Conservation (phyloP, 257 asterid genomes). For the Coffea eugenioides region DNA sequence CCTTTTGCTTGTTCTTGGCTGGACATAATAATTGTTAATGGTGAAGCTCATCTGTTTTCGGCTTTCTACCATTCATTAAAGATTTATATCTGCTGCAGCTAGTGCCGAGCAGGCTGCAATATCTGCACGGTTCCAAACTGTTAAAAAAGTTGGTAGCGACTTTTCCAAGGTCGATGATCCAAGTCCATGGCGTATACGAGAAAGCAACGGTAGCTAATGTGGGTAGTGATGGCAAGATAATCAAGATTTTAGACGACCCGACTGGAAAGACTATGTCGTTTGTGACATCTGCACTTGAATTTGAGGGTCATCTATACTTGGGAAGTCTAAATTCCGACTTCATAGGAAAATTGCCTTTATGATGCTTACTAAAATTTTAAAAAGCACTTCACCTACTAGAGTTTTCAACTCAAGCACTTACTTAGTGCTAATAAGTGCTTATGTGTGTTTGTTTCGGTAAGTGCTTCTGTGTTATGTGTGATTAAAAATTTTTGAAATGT, state of each 20-base stretch:
- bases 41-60: neutral
- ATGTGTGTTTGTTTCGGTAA: too few species aligned
- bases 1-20: neutral
- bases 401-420: too few species aligned
- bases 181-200: slow-evolving; percentile 7
- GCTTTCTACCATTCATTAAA: too few species aligned
- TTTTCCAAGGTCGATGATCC: slow-evolving; percentile 22
- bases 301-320: slow-evolving; percentile 57
- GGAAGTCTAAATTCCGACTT: slow-evolving; percentile 57
- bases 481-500: too few species aligned
- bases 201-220: slow-evolving; percentile 62
- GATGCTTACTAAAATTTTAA: too few species aligned
- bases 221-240: slow-evolving; percentile 46
- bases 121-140: slow-evolving; percentile 31
- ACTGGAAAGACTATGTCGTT: slow-evolving; percentile 53
- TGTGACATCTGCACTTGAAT: slow-evolving; percentile 69
- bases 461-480: too few species aligned
- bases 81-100: slow-evolving; percentile 25
- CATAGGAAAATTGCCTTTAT: slow-evolving; percentile 49
- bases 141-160: slow-evolving; percentile 28
- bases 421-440: too few species aligned
- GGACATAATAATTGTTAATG: neutral
- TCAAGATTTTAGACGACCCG: slow-evolving; percentile 60
- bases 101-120: slow-evolving; percentile 27
- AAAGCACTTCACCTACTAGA: too few species aligned